phyloP scores from a whole-genome alignment of 352 stramenopile genomes.

The Pythium sp. region DNA sequence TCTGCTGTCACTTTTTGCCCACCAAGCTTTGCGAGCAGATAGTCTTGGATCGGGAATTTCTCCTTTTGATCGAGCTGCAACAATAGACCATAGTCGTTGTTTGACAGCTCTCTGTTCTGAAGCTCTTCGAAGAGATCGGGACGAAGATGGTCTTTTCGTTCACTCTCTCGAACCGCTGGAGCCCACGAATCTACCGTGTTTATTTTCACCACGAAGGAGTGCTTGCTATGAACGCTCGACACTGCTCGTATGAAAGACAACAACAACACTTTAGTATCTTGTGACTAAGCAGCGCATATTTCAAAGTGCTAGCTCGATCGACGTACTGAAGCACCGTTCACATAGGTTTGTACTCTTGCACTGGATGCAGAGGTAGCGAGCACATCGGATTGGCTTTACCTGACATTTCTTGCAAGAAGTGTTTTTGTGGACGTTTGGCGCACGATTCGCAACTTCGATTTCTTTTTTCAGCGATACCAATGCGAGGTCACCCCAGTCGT shows the following conservation, averaged over 20 bases:
- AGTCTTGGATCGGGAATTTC: slow-evolving; percentile 70
- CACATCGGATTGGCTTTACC: slow-evolving; percentile 68
- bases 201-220: slow-evolving; percentile 73
- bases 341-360: slow-evolving; percentile 80
- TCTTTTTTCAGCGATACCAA: slow-evolving; percentile 66
- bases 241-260: slow-evolving; percentile 25
- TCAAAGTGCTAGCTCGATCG: background rate
- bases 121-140: slow-evolving; percentile 47
- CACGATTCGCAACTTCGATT: slow-evolving; percentile 67
- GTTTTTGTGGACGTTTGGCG: slow-evolving; percentile 74
- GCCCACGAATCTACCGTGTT: slow-evolving; percentile 56
- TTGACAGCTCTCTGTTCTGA: slow-evolving; percentile 72
- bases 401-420: slow-evolving; percentile 68
- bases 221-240: slow-evolving; percentile 56
- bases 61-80: slow-evolving; percentile 62
- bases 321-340: slow-evolving; percentile 71
- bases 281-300: background rate
- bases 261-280: background rate
- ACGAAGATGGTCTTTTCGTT: slow-evolving; percentile 18
- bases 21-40: slow-evolving; percentile 48
- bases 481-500: slow-evolving; percentile 72
- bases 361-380: slow-evolving; percentile 78
- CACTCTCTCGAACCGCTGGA: slow-evolving; percentile 41
- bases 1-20: slow-evolving; percentile 42
- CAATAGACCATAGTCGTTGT: slow-evolving; percentile 82